Evolutionary conservation across 169 alveolate genomes (phyloP).

Genomic region (Toxoplasma gondii): DNA sequence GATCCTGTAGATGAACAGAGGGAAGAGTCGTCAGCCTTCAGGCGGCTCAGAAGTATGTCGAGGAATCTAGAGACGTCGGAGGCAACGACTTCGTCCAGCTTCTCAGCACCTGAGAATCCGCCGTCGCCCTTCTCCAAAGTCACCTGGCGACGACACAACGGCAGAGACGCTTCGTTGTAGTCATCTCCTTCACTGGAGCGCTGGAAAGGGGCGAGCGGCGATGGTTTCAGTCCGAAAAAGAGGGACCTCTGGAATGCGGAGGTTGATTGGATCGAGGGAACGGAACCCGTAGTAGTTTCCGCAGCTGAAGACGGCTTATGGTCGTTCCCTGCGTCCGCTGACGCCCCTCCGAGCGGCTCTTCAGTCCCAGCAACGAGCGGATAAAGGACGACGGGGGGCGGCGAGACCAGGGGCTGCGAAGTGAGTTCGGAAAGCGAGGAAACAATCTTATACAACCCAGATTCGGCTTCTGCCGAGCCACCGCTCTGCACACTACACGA

Average conservation of each 20-base stretch:
- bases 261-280: neutral
- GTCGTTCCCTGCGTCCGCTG: too few species aligned
- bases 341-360: neutral
- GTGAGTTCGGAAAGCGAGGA: neutral
- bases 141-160: neutral
- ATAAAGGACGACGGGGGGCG: neutral
- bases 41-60: neutral
- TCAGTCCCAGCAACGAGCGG: neutral
- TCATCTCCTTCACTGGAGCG: neutral
- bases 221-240: neutral
- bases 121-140: neutral
- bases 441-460: neutral
- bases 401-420: neutral
- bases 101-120: neutral
- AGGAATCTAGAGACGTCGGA: neutral
- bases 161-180: neutral
- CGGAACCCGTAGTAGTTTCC: too few species aligned
- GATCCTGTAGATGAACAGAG: neutral
- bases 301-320: too few species aligned
- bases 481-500: neutral
- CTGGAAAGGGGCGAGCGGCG: slow-evolving; percentile 9
- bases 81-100: neutral
- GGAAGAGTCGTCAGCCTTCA: neutral
- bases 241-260: neutral
- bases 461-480: neutral